A percentile compares a stretch with the other conserved stretches of the same genome.
Evolutionary conservation across 2,329 filamentous ascomycete species (phyloP).

Genomic region (Botryotinia globosa): DNA sequence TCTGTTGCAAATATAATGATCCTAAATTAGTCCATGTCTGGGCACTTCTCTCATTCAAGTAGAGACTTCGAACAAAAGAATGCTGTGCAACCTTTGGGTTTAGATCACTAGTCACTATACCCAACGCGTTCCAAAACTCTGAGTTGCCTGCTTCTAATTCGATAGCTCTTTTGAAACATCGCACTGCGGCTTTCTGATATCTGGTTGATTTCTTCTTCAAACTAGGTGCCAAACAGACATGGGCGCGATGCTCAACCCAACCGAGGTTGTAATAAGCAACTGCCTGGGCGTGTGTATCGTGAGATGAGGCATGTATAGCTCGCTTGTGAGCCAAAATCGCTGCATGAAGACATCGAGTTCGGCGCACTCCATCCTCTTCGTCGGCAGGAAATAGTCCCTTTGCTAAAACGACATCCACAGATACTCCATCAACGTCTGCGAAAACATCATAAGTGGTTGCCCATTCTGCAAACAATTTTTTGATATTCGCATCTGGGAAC

Average conservation of each 20-base stretch:
- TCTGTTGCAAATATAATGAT: constrained; percentile 78
- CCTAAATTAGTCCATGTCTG: constrained; percentile 90
- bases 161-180: constrained; percentile 92
- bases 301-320: constrained; percentile 68
- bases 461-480: constrained; percentile 56
- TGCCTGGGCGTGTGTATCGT: constrained; percentile 82
- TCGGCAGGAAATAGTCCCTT: constrained; percentile 38
- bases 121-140: constrained; percentile 96
- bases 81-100: constrained; percentile 90
- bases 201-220: constrained; percentile 57
- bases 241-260: constrained; percentile 85
- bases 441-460: constrained; percentile 58
- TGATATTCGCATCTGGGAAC: constrained; percentile 60
- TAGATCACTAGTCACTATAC: constrained; percentile 82
- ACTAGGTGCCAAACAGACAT: constrained; percentile 58
- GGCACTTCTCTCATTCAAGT: constrained; percentile 83
- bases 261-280: constrained; percentile 98
- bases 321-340: constrained; percentile 85
- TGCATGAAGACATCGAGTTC: constrained; percentile 63
- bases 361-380: constrained; percentile 40
- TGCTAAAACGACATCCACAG: constrained; percentile 41
- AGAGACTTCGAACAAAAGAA: constrained; percentile 86
- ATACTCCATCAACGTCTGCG: constrained; percentile 66
- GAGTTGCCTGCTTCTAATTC: constrained; percentile 91
- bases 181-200: constrained; percentile 77